Evolutionary conservation across 441 rosid species (phyloP).

Genomic region (Cnidoscolus chayamansa): DNA sequence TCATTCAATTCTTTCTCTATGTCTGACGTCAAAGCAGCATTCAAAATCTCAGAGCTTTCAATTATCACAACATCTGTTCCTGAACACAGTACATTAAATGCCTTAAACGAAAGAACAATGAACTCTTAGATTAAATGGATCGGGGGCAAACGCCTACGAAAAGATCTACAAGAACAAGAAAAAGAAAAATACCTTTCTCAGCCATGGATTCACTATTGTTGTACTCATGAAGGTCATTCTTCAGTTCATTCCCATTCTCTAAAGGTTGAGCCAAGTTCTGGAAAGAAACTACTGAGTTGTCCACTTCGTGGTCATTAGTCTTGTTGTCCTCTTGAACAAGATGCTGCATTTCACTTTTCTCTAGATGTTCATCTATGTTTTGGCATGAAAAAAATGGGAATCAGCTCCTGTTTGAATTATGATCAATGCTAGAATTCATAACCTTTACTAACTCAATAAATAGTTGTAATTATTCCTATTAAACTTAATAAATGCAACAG

Average conservation of each 20-base stretch:
- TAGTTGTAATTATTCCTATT: not conserved
- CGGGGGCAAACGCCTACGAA: too few species aligned
- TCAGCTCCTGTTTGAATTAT: constrained; percentile 33
- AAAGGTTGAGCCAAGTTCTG: constrained; percentile 30
- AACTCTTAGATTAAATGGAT: not conserved
- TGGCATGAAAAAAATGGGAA: constrained; percentile 19
- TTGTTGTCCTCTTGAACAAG: constrained; percentile 16
- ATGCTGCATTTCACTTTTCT: constrained; percentile 18
- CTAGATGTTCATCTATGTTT: constrained; percentile 30
- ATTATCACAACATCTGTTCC: constrained; percentile 13
- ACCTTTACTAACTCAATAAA: not conserved
- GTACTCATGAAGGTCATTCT: constrained; percentile 6
- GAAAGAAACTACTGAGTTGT: constrained; percentile 22
- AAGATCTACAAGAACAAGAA: not conserved
- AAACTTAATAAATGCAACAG: not conserved
- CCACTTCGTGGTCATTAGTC: constrained; percentile 8
- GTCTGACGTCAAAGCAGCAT: constrained; percentile 8
- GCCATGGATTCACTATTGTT: constrained; percentile 5
- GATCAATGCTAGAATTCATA: constrained; percentile 7
- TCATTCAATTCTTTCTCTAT: not conserved
- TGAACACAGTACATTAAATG: constrained; percentile 9
- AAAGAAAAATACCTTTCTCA: constrained; percentile 25
- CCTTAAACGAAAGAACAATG: not conserved
- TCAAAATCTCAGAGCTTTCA: constrained; percentile 19
- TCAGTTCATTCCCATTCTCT: constrained; percentile 18